A percentile compares a stretch with the other conserved stretches of the same genome.
phyloP scores from a whole-genome alignment of 352 stramenopile genomes.

The Globisporangium recalcitrans region DNA sequence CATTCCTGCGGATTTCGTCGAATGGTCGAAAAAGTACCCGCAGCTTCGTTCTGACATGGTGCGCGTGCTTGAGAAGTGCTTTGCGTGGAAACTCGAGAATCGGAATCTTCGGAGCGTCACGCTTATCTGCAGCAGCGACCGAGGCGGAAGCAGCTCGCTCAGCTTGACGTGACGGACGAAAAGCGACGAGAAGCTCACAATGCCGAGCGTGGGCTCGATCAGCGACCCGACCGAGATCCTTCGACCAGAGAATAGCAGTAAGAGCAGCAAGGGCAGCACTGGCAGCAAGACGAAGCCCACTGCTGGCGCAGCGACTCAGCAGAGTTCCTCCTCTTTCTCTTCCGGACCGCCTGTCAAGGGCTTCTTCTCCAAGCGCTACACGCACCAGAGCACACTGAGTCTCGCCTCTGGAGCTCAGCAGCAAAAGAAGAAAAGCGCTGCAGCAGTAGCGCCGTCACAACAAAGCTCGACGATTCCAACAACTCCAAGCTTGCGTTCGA shows the following conservation, averaged over 20 bases:
- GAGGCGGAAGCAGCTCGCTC: conserved; percentile 29
- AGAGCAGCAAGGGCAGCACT: conserved; percentile 22
- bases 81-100: conserved; percentile 54
- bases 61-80: conserved; percentile 56
- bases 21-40: conserved; percentile 29
- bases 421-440: background rate
- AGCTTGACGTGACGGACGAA: conserved; percentile 50
- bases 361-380: conserved; percentile 71
- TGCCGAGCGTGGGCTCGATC: conserved; percentile 56
- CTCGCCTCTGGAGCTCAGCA: conserved; percentile 1
- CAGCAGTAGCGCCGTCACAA: background rate
- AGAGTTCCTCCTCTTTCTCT: background rate
- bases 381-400: conserved; percentile 35
- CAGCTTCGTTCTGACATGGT: conserved; percentile 39
- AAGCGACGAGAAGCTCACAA: conserved; percentile 44
- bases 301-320: background rate
- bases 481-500: background rate
- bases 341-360: conserved; percentile 26
- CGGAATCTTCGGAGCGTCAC: conserved; percentile 28
- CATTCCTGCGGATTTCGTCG: conserved; percentile 44
- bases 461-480: background rate
- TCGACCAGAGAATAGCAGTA: background rate
- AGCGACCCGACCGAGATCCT: conserved; percentile 30
- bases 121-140: conserved; percentile 37
- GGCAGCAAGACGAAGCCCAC: conserved; percentile 2